Evolutionary conservation across 2,329 filamentous ascomycete genomes (phyloP), one percentile per base, ranked within the genome.

Genomic region (Microdochium paspali): DNA sequence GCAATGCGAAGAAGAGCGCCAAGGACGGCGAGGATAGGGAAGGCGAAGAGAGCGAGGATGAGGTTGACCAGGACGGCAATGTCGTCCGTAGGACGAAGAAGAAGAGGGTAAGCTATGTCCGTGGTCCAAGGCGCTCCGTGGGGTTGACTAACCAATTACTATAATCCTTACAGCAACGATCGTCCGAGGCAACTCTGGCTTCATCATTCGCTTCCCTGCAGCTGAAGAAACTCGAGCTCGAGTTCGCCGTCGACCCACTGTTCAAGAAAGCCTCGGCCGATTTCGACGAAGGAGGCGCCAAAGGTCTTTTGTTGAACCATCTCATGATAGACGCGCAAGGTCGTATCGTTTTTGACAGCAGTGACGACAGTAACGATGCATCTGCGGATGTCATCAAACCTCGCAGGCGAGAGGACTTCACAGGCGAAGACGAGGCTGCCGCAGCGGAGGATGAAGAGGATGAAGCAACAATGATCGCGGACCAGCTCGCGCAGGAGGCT

Each of bases 211-310:
- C 85, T 39, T 84, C 90, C 18, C 64, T 98, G 47, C 89, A 95
- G 62, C 74, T 97, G 57, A 98, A 98, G 68, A 98, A 97, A 66
- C 90, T 98, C 59, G 93, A 98, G 58, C 77, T 97, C 42, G 93
- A 98, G 60, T 96, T 98, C 55, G 84, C 90, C 0, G 91, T 98
- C 4, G 93, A 98, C 61, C 93, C 93, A 2, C 70, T 98, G n/a
- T 98, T 98, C 77, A 98, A 98, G 62, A 98, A 98, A 62, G 91
- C 91, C 1, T 95, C 91, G 5, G 93, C 93, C 40, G 93, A 98
- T 69, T 98, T 98, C 55, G 93, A 98, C 61, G 93, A 98, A 69
- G 93, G 93, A 20, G 93, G 93, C 48, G 93, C 93, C 48, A 98
- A 97, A 66, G 93, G 93, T 20, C 74, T 98, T 39, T 74, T 98